Evolutionary conservation across 495 filamentous ascomycete species (phyloP).

Genomic region (Neurospora sp.): DNA sequence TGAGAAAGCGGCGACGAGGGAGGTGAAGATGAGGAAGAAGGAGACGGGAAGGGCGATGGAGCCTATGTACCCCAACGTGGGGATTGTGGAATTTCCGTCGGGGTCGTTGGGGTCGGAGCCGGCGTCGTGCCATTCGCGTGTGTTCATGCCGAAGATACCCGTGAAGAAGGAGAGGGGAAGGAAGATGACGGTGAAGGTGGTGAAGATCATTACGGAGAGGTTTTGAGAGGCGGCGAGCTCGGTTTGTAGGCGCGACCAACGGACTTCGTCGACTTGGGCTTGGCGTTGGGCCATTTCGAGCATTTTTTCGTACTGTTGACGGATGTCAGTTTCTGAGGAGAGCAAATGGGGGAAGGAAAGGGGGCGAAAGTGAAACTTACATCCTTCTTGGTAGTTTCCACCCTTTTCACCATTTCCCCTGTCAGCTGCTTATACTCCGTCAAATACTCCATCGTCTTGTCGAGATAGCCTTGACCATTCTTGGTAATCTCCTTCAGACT

Average conservation of each 20-base stretch:
- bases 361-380: too few species aligned
- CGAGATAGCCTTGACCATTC: constrained; percentile 35
- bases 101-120: neutral
- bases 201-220: constrained; percentile 59
- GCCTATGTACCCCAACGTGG: constrained; percentile 27
- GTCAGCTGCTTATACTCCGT: constrained; percentile 47
- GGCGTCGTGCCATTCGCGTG: constrained; percentile 50
- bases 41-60: constrained; percentile 34
- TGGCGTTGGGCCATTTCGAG: constrained; percentile 62
- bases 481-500: constrained; percentile 22
- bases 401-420: constrained; percentile 48
- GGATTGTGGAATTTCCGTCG: constrained; percentile 10
- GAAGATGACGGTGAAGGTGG: constrained; percentile 59
- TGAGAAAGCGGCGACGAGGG: constrained; percentile 34
- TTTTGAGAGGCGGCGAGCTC: constrained; percentile 55
- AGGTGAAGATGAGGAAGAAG: constrained; percentile 24
- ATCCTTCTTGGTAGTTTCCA: constrained; percentile 35
- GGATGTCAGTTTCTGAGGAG: neutral
- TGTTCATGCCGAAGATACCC: constrained; percentile 56
- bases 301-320: constrained; percentile 49
- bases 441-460: constrained; percentile 42
- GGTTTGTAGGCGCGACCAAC: constrained; percentile 52
- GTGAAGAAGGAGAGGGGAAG: constrained; percentile 59
- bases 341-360: too few species aligned
- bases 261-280: constrained; percentile 58